phyloP scores from a whole-genome alignment of 768 basidiomycete genomes.

The Coprinellus micaceus region DNA sequence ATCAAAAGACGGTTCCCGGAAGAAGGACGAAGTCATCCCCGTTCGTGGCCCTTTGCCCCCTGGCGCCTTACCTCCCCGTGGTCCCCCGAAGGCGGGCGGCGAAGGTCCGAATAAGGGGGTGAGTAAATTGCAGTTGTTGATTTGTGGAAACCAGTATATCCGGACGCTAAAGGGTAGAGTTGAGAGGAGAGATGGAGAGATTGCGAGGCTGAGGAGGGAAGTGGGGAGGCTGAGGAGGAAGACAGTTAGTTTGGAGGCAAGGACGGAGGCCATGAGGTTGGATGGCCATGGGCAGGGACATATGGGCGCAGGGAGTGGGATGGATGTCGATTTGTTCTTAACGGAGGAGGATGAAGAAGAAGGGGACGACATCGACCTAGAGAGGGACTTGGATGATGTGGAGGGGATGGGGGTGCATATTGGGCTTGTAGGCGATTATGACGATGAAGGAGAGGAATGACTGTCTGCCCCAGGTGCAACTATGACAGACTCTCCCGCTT shows the following conservation, averaged over 20 bases:
- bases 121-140: slow-evolving; percentile 87
- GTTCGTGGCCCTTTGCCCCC: slow-evolving; percentile 54
- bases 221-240: slow-evolving; percentile 53
- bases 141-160: slow-evolving; percentile 89
- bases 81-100: slow-evolving; percentile 77
- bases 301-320: slow-evolving; percentile 22
- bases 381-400: slow-evolving; percentile 56
- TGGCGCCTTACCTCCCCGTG: slow-evolving; percentile 84
- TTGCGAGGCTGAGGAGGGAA: slow-evolving; percentile 62
- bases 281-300: no score
- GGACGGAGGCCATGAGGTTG: slow-evolving; percentile 13
- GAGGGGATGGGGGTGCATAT: slow-evolving; percentile 29
- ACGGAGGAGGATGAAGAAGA: slow-evolving; percentile 29
- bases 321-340: slow-evolving; percentile 30
- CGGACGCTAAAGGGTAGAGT: slow-evolving; percentile 71
- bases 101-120: slow-evolving; percentile 96
- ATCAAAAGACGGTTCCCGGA: neutral
- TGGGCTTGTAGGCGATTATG: slow-evolving; percentile 9
- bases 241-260: slow-evolving; percentile 26
- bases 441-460: slow-evolving; percentile 4
- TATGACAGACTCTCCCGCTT: no score
- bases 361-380: slow-evolving; percentile 48
- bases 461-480: no score
- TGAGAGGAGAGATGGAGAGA: slow-evolving; percentile 78
- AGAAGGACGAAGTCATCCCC: slow-evolving; percentile 14